Base-by-base conservation (phyloP, 495 filamentous ascomycete genomes). In the Cudoniella acicularis region DNA sequence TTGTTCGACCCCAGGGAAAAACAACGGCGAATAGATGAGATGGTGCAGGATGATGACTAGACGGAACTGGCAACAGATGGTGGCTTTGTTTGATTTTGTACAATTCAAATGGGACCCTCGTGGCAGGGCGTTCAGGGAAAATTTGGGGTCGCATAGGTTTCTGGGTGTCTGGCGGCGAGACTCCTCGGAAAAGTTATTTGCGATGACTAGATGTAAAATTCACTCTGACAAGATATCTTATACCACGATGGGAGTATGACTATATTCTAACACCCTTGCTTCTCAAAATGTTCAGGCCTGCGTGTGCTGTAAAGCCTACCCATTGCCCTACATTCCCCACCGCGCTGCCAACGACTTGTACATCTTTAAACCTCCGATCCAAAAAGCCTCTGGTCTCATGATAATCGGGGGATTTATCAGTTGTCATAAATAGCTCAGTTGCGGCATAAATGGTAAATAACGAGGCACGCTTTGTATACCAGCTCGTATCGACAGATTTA, bases 341-440 rank as follows among this genome's bases (percentile, higher is more conserved):
- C 27, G 80, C 79, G 0, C 72, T 74, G 1, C 85, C 84, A 20
- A 91, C 57, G 8, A 68, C 76, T 55, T 76, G 73, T 17, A 77
- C 77, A 75, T 94, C 92, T 64, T 85, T 79, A 49, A 98, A 76
- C 48, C 94, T 76, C 41, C 91, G 76, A 47, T 87, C 79, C 57
- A 97, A 71, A 69, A 97, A 98, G 23, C 80, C 74, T 63, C 86
- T 87, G 21, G 94, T 98, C 52, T 90, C 89, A 1, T 59, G 64
- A 62, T 86, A 90, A 13, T 81, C 83, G 0, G 76, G 69, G 0
- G 83, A 88, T 54, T 69, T 73, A 69, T 98, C 95, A 46, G 87
- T 87, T 16, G 91, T 98, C 92, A 97, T 96, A 72, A 92, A 92
- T 2, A 96, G 75, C 71, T 98, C 94, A 24, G 87, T 83, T 41